phyloP scores from a whole-genome alignment of 805 yeast species.

The Kluyveromyces aestuarii region DNA sequence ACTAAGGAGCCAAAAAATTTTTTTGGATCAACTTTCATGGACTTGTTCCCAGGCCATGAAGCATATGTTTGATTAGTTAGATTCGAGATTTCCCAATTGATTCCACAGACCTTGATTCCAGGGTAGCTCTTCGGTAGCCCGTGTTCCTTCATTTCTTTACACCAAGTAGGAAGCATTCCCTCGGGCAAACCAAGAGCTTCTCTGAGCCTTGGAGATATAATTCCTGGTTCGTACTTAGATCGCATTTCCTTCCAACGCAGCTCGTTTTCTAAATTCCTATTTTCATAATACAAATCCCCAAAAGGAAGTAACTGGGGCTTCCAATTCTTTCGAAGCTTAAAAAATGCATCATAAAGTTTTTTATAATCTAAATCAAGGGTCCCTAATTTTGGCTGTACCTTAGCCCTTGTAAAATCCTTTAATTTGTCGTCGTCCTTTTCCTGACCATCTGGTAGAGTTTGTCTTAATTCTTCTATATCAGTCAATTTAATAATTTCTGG shows the following conservation, averaged over 20 bases:
- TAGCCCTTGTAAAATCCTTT: slow-evolving; percentile 67
- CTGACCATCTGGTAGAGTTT: slow-evolving; percentile 28
- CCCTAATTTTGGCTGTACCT: slow-evolving; percentile 86
- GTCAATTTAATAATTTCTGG: slow-evolving; percentile 75
- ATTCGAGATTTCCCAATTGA: slow-evolving; percentile 34
- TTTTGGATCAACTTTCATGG: slow-evolving; percentile 3
- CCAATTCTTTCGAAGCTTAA: slow-evolving; percentile 54
- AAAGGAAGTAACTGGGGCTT: slow-evolving; percentile 58
- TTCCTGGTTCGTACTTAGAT: slow-evolving; percentile 53
- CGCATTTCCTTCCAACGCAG: slow-evolving; percentile 26
- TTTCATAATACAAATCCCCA: slow-evolving; percentile 80
- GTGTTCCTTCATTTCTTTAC: slow-evolving; percentile 48
- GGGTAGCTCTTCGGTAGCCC: slow-evolving; percentile 87
- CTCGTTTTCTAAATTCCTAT: slow-evolving; percentile 47
- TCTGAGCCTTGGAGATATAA: slow-evolving; percentile 49
- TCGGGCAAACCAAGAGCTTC: slow-evolving; percentile 61
- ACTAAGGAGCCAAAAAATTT: slow-evolving; percentile 28
- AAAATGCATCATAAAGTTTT: slow-evolving; percentile 77
- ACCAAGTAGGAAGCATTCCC: slow-evolving; percentile 70
- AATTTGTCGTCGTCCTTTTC: slow-evolving; percentile 39
- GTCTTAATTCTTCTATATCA: slow-evolving; percentile 82
- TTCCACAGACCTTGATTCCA: slow-evolving; percentile 48
- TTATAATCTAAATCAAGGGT: slow-evolving; percentile 78
- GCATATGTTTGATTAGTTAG: slow-evolving; percentile 31
- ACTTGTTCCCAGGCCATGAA: slow-evolving; percentile 12